Conservation (phyloP, 2,329 filamentous ascomycete genomes). For the Remersonia thermophila region DNA sequence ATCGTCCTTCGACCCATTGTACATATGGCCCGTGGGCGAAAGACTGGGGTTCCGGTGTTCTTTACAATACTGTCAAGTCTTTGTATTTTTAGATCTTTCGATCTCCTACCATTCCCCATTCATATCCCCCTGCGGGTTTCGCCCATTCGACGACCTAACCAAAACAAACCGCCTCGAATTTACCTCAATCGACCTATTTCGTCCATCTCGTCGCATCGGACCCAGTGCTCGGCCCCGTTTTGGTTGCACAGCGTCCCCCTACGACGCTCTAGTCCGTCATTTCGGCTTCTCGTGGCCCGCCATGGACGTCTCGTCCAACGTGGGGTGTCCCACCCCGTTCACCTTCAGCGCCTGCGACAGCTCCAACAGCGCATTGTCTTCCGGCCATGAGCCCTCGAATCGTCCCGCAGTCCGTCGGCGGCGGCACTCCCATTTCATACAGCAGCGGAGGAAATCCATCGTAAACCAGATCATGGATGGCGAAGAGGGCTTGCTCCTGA, state of each 20-base stretch:
- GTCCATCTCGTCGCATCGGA: too few relatives aligned
- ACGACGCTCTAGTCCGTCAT: too few relatives aligned
- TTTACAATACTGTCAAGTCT: neutral
- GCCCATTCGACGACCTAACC: too few relatives aligned
- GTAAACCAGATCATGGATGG: constrained; percentile 49
- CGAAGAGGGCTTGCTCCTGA: constrained; percentile 49
- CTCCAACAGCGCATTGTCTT: constrained; percentile 24
- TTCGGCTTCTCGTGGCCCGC: neutral
- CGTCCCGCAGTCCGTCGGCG: constrained; percentile 27
- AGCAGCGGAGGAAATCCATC: constrained; percentile 46
- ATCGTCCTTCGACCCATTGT: too few relatives aligned
- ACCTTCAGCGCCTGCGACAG: constrained; percentile 17
- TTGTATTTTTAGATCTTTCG: neutral
- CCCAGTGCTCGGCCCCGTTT: too few relatives aligned
- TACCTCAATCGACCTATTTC: too few relatives aligned
- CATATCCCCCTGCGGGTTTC: too few relatives aligned
- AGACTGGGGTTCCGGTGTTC: neutral
- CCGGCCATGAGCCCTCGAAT: constrained; percentile 27
- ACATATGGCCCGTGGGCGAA: too few relatives aligned
- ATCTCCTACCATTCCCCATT: too few relatives aligned
- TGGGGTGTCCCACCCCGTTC: constrained; percentile 15
- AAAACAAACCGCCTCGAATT: too few relatives aligned
- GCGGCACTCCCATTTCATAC: constrained; percentile 46
- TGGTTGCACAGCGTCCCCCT: too few relatives aligned
- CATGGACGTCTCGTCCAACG: constrained; percentile 15